phyloP scores from a whole-genome alignment of 495 filamentous ascomycete genomes.

The Talaromyces ruber region DNA sequence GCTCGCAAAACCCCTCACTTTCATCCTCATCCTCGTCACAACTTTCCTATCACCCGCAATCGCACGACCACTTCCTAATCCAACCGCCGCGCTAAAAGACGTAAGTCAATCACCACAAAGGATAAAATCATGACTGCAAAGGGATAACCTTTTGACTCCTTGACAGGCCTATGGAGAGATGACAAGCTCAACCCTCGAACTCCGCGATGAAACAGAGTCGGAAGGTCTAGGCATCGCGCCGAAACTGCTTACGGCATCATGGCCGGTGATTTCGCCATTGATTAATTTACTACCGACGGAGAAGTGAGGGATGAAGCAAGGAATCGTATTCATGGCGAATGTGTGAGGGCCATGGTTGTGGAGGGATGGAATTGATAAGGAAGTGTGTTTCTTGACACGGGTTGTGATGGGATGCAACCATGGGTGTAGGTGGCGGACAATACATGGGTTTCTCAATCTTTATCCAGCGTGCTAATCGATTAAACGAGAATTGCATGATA shows the following conservation, averaged over 20 bases:
- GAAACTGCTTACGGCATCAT: neutral
- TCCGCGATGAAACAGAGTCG: neutral
- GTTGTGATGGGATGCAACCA: neutral
- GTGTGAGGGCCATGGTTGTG: neutral
- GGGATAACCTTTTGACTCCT: no score
- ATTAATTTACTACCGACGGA: neutral
- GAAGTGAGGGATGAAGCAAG: neutral
- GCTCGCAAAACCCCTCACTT: neutral
- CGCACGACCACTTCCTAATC: neutral
- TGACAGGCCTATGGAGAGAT: neutral
- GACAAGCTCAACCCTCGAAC: neutral
- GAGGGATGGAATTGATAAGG: neutral
- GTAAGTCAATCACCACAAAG: neutral
- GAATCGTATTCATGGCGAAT: neutral
- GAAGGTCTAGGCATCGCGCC: neutral
- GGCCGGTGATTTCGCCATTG: neutral
- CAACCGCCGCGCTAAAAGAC: neutral
- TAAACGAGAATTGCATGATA: no score
- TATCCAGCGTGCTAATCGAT: no score
- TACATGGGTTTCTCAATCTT: neutral
- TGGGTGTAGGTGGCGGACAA: neutral
- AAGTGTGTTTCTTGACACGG: neutral
- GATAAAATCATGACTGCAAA: no score
- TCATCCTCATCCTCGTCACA: neutral
- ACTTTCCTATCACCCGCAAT: neutral